Conservation (phyloP, 73 alveolate species). For the Paramecium sexaurelia region DNA sequence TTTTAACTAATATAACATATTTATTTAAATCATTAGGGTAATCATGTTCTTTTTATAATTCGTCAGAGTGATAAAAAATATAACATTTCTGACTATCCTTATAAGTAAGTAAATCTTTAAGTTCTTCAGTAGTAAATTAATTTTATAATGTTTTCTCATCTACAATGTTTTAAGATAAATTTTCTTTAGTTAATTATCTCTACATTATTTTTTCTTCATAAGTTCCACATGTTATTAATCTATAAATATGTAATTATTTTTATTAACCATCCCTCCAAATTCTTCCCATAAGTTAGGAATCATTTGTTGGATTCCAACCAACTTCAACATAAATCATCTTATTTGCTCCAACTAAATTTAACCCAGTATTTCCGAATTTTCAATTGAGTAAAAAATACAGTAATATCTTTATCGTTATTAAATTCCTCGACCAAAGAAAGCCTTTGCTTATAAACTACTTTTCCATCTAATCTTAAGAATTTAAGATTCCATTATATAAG, state of each 20-base stretch:
- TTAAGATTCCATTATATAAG: background rate
- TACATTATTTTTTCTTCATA: slow-evolving; percentile 89
- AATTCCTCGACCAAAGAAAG: slow-evolving; percentile 53
- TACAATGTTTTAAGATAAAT: slow-evolving; percentile 43
- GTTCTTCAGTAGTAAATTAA: background rate
- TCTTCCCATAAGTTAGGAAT: slow-evolving; percentile 91
- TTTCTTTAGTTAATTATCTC: slow-evolving; percentile 74
- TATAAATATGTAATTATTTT: slow-evolving; percentile 86
- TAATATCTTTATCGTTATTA: slow-evolving; percentile 8
- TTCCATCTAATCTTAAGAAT: slow-evolving; percentile 70
- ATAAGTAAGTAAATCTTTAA: background rate
- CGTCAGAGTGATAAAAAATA: background rate
- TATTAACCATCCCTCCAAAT: slow-evolving; percentile 91
- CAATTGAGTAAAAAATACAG: slow-evolving; percentile 76
- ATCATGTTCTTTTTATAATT: background rate
- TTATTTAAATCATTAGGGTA: background rate
- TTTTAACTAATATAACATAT: background rate
- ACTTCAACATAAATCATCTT: slow-evolving; percentile 76
- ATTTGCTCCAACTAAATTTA: slow-evolving; percentile 82
- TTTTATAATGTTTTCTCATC: slow-evolving; percentile 46
- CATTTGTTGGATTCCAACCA: slow-evolving; percentile 91
- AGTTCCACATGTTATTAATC: slow-evolving; percentile 86
- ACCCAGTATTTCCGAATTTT: slow-evolving; percentile 86
- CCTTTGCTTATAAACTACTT: slow-evolving; percentile 37
- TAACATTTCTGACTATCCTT: background rate